Conservation (phyloP, 2,329 filamentous ascomycete genomes). For the Rutstroemia sp. region DNA sequence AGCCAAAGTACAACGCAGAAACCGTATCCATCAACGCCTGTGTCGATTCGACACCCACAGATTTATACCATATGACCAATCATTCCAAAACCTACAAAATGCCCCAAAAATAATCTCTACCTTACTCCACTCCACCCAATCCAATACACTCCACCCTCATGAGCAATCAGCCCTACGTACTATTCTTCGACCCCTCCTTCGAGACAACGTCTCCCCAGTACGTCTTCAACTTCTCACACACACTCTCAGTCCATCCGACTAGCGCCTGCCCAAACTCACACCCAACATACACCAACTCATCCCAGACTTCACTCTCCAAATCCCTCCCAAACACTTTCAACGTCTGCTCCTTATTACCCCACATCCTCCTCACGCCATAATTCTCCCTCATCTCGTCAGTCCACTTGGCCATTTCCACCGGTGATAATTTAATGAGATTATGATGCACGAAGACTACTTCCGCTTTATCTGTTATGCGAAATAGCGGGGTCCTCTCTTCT, state of each 20-base stretch:
- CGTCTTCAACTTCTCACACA: not conserved
- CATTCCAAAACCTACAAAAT: no score
- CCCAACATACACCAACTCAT: conserved; percentile 3
- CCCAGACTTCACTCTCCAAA: conserved; percentile 6
- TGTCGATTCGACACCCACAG: no score
- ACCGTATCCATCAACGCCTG: no score
- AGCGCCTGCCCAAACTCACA: not conserved
- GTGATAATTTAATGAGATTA: conserved; percentile 4
- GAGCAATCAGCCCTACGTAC: no score
- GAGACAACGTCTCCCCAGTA: not conserved
- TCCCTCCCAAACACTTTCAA: not conserved
- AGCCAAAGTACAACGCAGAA: no score
- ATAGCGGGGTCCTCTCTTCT: not conserved
- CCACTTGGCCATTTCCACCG: not conserved
- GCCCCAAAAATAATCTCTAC: no score
- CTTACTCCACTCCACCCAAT: no score
- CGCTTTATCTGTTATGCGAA: not conserved
- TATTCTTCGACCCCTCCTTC: not conserved
- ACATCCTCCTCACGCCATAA: not conserved
- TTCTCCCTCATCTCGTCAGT: not conserved
- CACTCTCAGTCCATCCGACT: not conserved
- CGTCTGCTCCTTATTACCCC: not conserved
- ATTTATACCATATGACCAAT: no score
- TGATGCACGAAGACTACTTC: conserved; percentile 6
- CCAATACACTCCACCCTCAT: no score